phyloP scores from a whole-genome alignment of 2,329 filamentous ascomycete genomes.

The Aphanocladium album region DNA sequence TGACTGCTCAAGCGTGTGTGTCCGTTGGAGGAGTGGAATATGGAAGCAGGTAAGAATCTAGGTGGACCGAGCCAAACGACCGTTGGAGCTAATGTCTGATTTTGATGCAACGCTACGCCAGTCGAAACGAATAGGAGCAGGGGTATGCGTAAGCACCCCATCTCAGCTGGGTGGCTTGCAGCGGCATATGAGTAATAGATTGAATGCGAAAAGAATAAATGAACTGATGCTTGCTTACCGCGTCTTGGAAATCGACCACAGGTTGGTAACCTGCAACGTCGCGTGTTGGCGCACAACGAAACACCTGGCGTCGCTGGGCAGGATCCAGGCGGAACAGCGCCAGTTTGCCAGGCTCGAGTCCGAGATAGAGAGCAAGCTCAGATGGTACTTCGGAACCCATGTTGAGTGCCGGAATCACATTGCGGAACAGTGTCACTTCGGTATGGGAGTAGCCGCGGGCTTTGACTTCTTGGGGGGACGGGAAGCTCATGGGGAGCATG shows the following conservation, averaged over 20 bases:
- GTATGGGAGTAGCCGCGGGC: conserved; percentile 55
- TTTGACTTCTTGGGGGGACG: conserved; percentile 51
- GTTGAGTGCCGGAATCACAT: conserved; percentile 51
- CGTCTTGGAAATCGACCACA: conserved; percentile 64
- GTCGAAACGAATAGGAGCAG: background rate
- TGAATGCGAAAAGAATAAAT: background rate
- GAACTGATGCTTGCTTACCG: conserved; percentile 40
- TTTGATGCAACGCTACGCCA: background rate
- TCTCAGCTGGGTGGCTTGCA: background rate
- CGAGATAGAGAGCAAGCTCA: conserved; percentile 61
- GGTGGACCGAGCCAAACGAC: background rate
- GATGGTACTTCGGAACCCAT: conserved; percentile 53
- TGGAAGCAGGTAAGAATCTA: no score
- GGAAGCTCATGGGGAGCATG: conserved; percentile 59
- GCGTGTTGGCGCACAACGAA: conserved; percentile 53
- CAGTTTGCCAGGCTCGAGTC: conserved; percentile 56
- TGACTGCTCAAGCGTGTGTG: background rate
- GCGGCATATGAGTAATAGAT: conserved; percentile 1
- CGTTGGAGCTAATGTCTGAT: background rate
- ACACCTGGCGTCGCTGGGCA: conserved; percentile 50
- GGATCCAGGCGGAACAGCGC: conserved; percentile 65
- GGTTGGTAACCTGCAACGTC: conserved; percentile 59
- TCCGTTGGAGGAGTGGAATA: no score
- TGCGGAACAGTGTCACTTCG: conserved; percentile 61
- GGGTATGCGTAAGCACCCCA: background rate